Evolutionary conservation across 495 filamentous ascomycete species (phyloP).

Genomic region (Aspergillus nidulans): DNA sequence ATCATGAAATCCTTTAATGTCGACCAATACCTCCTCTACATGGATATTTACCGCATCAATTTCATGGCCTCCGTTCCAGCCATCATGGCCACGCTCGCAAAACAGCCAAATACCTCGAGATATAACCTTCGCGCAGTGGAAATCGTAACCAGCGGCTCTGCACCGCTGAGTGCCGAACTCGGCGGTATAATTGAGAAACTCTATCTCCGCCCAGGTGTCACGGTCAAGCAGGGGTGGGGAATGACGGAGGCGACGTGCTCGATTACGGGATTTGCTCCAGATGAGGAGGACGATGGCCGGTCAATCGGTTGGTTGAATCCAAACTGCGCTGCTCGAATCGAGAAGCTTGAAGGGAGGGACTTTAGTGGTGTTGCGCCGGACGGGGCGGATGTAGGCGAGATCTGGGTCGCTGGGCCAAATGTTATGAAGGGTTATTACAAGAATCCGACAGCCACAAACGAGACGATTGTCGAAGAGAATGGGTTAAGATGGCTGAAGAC

Average conservation of each 20-base stretch:
- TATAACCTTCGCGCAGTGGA: constrained; percentile 8
- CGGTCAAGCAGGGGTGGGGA: constrained; percentile 8
- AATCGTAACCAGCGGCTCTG: constrained; percentile 5
- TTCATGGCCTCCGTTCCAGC: constrained; percentile 6
- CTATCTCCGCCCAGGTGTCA: constrained; percentile 4
- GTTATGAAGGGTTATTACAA: constrained; percentile 10
- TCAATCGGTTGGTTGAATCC: constrained; percentile 9
- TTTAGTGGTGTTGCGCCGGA: background rate
- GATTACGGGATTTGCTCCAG: constrained; percentile 2
- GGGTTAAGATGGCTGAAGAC: constrained; percentile 4
- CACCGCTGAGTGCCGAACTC: constrained; percentile 6
- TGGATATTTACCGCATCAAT: constrained; percentile 9
- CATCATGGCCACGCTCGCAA: constrained; percentile 4
- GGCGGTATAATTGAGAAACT: constrained; percentile 4
- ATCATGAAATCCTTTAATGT: constrained; percentile 8
- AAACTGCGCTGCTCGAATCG: constrained; percentile 4
- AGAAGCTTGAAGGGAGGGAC: constrained; percentile 1
- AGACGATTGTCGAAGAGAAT: constrained; percentile 3
- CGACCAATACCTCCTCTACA: constrained; percentile 2
- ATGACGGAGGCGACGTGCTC: constrained; percentile 10
- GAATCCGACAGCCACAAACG: background rate
- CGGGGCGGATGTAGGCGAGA: background rate
- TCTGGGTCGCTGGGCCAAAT: constrained; percentile 11
- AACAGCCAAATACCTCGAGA: background rate
- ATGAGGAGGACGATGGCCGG: constrained; percentile 5